Base-by-base conservation (phyloP, 202 grass and related monocot genomes). In the Setaria italica region DNA sequence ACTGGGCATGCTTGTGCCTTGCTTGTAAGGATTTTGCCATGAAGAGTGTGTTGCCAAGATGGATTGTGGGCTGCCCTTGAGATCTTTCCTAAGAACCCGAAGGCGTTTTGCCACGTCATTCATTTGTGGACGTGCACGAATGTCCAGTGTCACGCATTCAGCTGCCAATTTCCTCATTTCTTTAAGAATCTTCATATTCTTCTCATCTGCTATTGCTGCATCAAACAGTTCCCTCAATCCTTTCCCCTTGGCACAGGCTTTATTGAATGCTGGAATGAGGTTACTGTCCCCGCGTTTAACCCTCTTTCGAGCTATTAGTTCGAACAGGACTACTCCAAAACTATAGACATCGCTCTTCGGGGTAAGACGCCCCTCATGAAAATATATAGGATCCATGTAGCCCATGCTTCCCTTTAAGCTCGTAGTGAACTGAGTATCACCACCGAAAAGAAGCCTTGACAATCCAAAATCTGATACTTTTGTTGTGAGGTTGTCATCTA, bases 381-480 rank as follows among this genome's bases (percentile, higher is more conserved):
- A 41, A 21, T 76, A 76, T 21, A 57, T 37, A 4, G 73, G 73
- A 42, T 76, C 73, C 73, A 76, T 41, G 51, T 76, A 76, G 15
- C 51, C 73, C 53, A 57, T 41, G n/a, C 73, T 76, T 21, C 73
- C 73, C 41, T 20, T 57, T 21, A 76, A 39, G 11, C 34, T 58
- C 1, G 34, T 76, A 9, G 73, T 76, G 73, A 57, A 76, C 34
- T 57, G 53, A 57, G 50, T 57, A 25, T 20, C 37, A 4, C 34
- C 50, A 57, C 50, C 2, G 5, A 41, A 76, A 76, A 76, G 73
- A 13, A 76, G 33, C 34, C 73, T 76, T 5, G 73, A 76, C 17
- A 76, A 12, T 14, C 72, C 74, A 17, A 77, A 77, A 59, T 59
- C 74, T 0, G 74, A 77, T 59, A 77, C 19, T 60, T 77, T 77